A percentile compares a stretch with the other conserved stretches of the same genome.
These are phyloP conservation scores for Pyricularia grisea DNA, from an alignment of 2,329 filamentous ascomycete genomes.

Conservation along the genomic window DNA sequence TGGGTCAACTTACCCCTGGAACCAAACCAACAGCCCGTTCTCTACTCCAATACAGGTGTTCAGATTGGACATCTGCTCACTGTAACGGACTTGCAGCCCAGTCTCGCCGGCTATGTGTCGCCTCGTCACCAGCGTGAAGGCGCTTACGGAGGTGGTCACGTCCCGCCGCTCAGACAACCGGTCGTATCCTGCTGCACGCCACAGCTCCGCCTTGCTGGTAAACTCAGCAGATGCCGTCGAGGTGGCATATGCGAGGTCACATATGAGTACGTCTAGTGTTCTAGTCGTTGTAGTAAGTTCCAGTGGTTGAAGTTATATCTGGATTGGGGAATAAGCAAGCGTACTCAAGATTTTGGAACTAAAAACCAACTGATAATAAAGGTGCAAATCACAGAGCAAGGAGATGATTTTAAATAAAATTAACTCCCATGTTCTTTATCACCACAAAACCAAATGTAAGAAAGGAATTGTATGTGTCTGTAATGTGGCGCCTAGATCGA, in stretches of 20 bases:
- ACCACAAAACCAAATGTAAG: background rate
- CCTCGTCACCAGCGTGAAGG: background rate
- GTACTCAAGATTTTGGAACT: background rate
- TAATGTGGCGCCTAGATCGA: background rate
- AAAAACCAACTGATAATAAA: background rate
- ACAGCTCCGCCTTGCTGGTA: background rate
- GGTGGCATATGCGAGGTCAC: background rate
- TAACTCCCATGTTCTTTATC: too few species aligned
- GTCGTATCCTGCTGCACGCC: background rate
- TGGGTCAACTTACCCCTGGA: background rate
- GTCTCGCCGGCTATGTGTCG: background rate
- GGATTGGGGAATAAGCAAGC: background rate
- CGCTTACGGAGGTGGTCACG: background rate
- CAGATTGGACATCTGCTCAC: background rate
- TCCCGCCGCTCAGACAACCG: background rate
- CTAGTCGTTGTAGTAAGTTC: background rate
- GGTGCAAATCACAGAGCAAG: background rate
- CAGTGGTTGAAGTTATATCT: background rate
- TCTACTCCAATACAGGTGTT: background rate
- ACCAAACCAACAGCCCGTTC: background rate
- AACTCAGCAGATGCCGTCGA: background rate
- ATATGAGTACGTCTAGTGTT: background rate
- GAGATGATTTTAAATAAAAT: too few species aligned
- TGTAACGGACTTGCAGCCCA: background rate
- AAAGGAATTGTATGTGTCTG: background rate